Evolutionary conservation across 2,329 filamentous ascomycete genomes (phyloP).

Genomic region (Decorospora gaudefroyi): DNA sequence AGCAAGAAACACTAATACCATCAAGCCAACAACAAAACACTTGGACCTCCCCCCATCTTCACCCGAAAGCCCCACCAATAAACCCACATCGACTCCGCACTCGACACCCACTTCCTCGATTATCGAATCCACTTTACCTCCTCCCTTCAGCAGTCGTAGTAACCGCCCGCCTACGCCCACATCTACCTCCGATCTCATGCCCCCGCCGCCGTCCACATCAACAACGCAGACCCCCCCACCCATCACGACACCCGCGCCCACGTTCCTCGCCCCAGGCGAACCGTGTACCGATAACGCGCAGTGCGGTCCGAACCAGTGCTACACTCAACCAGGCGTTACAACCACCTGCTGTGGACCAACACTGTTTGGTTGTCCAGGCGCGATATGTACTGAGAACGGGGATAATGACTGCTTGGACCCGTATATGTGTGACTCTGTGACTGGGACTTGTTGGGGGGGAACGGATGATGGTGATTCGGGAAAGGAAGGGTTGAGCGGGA

Average conservation of each 20-base stretch:
- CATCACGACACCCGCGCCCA: background rate
- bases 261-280: background rate
- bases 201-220: background rate
- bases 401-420: background rate
- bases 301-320: constrained; percentile 1
- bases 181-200: background rate
- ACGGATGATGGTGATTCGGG: background rate
- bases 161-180: background rate
- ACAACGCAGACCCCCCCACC: background rate
- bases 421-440: background rate
- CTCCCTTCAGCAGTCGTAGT: too few species aligned
- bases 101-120: too few species aligned
- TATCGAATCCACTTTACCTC: too few species aligned
- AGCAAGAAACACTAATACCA: too few species aligned
- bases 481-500: too few species aligned
- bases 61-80: too few species aligned
- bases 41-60: too few species aligned
- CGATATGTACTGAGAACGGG: background rate
- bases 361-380: background rate
- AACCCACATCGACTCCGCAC: too few species aligned
- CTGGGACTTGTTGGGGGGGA: background rate
- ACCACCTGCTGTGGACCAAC: background rate
- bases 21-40: too few species aligned
- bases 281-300: background rate
- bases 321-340: background rate